Base-by-base conservation (phyloP, 306 rosid genomes). In the Vigna angularis region DNA sequence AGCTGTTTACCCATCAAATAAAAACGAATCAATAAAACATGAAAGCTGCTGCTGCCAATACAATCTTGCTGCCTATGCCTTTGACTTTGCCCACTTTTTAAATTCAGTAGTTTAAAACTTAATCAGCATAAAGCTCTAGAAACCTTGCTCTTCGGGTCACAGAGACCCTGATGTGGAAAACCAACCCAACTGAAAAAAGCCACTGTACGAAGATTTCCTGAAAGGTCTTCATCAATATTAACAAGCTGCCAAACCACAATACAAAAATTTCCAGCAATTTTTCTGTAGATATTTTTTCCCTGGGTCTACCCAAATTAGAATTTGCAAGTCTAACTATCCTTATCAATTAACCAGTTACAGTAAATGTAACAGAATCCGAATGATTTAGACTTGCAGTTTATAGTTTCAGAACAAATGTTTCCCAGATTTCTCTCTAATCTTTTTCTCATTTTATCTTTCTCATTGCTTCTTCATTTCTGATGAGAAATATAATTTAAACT, bases 1-100 rank as follows among this genome's bases (percentile, higher is more conserved):
- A 73, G 50, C 32, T 44, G 26, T 42, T 55, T 63, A 42, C 24
- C 70, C 32, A 18, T 66, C 26, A 57, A 45, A 52, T 26, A 12
- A 52, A 4, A 3, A 52, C n/a, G 20, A 55, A 80, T 30, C 36
- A 34, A 66, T 42, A 52, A 40, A 63, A 40, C 51, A 34, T 44
- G 64, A 52, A 45, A 76, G 63, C 22, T 64, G 70, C 70, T 70
- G 78, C 49, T 26, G 63, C 74, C 74, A 51, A 62, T 50, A 62
- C 47, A 32, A 42, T 55, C 63, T 70, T 72, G 86, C 58, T 17
- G n/a, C 30, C 56, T 72, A 73, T 72, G 66, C 56, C 61, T 26
- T 66, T 40, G 74, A 78, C 53, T 53, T 26, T 50, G 36, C 26
- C 62, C 42, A 66, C 63, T 30, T 40, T 65, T 62, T 32, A 4